These are phyloP conservation scores for Irpex sp. DNA, from an alignment of 1,284 basidiomycete species.

Conservation along the genomic window DNA sequence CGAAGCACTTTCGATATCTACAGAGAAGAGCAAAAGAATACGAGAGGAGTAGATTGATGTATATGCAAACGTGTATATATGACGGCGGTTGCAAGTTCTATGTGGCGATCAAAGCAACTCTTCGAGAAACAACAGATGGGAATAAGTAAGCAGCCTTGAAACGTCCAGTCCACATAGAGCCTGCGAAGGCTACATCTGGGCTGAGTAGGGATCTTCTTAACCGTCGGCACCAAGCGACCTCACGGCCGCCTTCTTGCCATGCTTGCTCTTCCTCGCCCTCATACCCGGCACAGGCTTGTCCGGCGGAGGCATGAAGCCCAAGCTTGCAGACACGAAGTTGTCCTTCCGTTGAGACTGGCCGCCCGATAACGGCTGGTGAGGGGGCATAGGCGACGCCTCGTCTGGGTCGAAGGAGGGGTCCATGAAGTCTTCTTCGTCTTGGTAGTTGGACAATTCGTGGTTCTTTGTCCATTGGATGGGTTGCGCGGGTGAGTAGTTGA, in stretches of 20 bases:
- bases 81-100: background rate
- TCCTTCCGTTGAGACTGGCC: conserved; percentile 1
- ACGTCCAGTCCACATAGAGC: background rate
- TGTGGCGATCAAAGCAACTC: background rate
- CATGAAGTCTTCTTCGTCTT: conserved; percentile 20
- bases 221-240: conserved; percentile 34
- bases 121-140: background rate
- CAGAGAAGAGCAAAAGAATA: background rate
- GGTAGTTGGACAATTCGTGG: conserved; percentile 22
- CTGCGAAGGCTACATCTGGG: background rate
- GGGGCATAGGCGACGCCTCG: conserved; percentile 8
- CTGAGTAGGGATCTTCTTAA: background rate
- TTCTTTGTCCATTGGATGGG: conserved; percentile 48
- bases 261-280: conserved; percentile 46
- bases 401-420: conserved; percentile 8
- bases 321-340: background rate
- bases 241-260: conserved; percentile 41
- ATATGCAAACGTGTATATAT: background rate
- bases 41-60: background rate
- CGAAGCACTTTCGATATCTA: background rate
- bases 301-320: conserved; percentile 15
- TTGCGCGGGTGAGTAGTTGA: conserved; percentile 52
- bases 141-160: background rate
- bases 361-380: background rate
- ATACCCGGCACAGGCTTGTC: conserved; percentile 27